Evolutionary conservation across 2,329 filamentous ascomycete genomes (phyloP).

Genomic region (Clonostachys solani): DNA sequence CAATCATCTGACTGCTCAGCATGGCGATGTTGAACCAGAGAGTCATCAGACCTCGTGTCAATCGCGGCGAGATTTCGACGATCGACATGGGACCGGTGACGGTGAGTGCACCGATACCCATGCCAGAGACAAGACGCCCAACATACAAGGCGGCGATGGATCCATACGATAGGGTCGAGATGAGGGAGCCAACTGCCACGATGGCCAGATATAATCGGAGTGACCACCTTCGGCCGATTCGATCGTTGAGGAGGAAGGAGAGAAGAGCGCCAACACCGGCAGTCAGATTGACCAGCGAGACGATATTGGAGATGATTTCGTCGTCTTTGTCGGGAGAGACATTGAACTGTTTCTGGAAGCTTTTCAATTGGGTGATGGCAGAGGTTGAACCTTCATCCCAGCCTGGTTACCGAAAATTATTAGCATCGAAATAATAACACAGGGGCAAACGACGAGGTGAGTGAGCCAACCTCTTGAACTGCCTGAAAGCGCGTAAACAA

Average conservation of each 20-base stretch:
- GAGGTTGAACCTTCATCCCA: conserved; percentile 14
- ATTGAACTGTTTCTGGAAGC: conserved; percentile 25
- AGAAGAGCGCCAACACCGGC: conserved; percentile 13
- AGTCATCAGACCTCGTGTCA: conserved; percentile 29
- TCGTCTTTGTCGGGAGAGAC: conserved; percentile 9
- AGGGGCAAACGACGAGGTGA: too few relatives aligned
- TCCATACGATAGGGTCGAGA: conserved; percentile 16
- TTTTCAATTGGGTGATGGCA: conserved; percentile 20
- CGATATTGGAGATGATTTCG: conserved; percentile 20
- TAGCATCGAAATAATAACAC: not conserved
- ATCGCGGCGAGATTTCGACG: conserved; percentile 30
- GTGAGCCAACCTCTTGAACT: conserved; percentile 6
- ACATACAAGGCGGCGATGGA: conserved; percentile 23
- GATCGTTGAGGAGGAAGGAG: conserved; percentile 30
- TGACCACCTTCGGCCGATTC: conserved; percentile 31
- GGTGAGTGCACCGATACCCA: conserved; percentile 30
- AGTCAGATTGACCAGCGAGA: conserved; percentile 26
- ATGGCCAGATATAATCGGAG: conserved; percentile 27
- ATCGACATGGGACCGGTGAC: conserved; percentile 30
- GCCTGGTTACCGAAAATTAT: not conserved
- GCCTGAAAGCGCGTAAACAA: conserved; percentile 11
- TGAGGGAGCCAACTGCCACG: conserved; percentile 24
- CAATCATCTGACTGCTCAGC: conserved; percentile 20
- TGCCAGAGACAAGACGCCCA: conserved; percentile 26
- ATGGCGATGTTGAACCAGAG: conserved; percentile 30